Evolutionary conservation across 1,139 yeast genomes (phyloP).

Genomic region (Pichia inconspicua): DNA sequence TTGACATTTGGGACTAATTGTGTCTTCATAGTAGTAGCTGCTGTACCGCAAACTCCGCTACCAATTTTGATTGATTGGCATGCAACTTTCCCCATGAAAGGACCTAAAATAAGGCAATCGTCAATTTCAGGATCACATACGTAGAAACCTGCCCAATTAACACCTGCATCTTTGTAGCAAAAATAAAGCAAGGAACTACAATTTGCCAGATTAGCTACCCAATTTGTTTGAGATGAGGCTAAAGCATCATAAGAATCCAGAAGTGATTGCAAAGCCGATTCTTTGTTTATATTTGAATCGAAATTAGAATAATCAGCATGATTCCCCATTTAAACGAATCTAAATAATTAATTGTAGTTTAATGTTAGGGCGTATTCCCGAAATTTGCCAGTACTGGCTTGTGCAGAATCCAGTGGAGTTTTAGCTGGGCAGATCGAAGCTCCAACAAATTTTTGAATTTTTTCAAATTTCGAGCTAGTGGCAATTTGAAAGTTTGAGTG

Average conservation of each 20-base stretch:
- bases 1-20: constrained; percentile 75
- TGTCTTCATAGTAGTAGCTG: constrained; percentile 50
- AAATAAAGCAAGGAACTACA: constrained; percentile 84
- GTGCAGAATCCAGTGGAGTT: too few species aligned
- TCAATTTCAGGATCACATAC: constrained; percentile 36
- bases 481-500: background rate
- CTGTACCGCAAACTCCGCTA: constrained; percentile 86
- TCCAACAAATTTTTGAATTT: background rate
- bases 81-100: constrained; percentile 95
- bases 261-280: constrained; percentile 53
- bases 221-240: constrained; percentile 53
- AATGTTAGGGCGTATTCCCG: background rate
- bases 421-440: too few species aligned
- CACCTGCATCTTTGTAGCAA: constrained; percentile 53
- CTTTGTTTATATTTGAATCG: constrained; percentile 32
- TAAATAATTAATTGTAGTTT: too few species aligned
- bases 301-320: constrained; percentile 68
- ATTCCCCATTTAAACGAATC: constrained; percentile 21
- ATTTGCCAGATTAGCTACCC: constrained; percentile 87
- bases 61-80: constrained; percentile 78
- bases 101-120: constrained; percentile 63
- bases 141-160: constrained; percentile 95
- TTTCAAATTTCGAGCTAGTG: background rate
- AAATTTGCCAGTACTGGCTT: too few species aligned
- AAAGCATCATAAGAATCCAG: constrained; percentile 60